Base-by-base conservation (phyloP, 768 basidiomycete genomes). In the Pleurotus eryngii region DNA sequence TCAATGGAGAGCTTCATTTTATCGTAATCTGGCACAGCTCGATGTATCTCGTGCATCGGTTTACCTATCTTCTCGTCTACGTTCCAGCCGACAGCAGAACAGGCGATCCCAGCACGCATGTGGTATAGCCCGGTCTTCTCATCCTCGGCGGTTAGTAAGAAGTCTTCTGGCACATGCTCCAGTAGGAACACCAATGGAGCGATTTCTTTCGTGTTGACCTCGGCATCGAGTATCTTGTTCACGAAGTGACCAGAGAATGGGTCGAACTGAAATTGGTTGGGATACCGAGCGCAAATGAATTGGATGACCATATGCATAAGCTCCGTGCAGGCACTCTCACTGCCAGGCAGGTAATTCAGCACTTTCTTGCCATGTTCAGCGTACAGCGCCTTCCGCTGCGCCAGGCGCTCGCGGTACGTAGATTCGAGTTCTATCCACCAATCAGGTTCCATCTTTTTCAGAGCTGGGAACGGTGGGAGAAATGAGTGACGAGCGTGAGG, bases 381-480 rank as follows among this genome's bases (percentile, higher is more conserved):
- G 56, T 77, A 73, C 7, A 82, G 68, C 24, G 65, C 59, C 57
- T 72, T 73, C 37, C 81, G 71, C 43, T 82, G 76, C 2, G 65
- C 60, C 35, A 83, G 71, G 35, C 78, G 73, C 46, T 72, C 68
- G 0, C 67, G 66, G 63, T 83, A 82, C 0, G 80, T 79, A 4
- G 77, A 79, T 59, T 83, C 81, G 14, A 83, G 72, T 57, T 83
- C 82, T n/a, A 83, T 66, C 80, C 80, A 82, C 67, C 75, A 81
- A 59, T 83, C 79, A 3, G 78, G 76, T 49, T 83, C 81, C 60
- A 83, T 69, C 45, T 67, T 72, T 66, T 74, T 74, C 22, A 83
- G 61, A 27, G 80, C 82, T 79, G 37, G 5, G 46, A 49, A 11
- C 18, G 15, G n/a, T 24, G 9, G 39, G 57, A 40, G 8, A 8